Conservation (phyloP, 1,284 basidiomycete species). For the Ceratobasidium sp. region DNA sequence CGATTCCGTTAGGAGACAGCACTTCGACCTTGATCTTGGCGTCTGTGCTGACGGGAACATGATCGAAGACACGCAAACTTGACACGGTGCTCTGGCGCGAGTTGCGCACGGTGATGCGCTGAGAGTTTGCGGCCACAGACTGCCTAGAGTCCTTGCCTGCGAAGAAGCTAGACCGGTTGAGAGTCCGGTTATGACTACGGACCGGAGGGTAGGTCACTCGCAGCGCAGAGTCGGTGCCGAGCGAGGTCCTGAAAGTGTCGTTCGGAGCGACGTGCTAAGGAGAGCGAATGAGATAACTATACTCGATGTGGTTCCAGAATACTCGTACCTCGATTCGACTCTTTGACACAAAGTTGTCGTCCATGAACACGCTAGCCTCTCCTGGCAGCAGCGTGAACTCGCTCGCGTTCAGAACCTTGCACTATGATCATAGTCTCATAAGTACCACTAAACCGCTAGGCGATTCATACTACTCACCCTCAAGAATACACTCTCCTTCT, state of each 20-base stretch:
- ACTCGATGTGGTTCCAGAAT: slow-evolving; percentile 33
- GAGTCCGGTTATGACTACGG: slow-evolving; percentile 46
- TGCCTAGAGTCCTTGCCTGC: slow-evolving; percentile 17
- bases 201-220: slow-evolving; percentile 25
- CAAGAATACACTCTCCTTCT: neutral
- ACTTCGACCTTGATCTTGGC: slow-evolving; percentile 21
- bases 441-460: neutral
- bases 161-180: slow-evolving; percentile 42
- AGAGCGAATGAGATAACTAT: slow-evolving; percentile 40
- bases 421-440: neutral
- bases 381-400: slow-evolving; percentile 48
- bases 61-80: slow-evolving; percentile 50
- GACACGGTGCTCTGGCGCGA: slow-evolving; percentile 46
- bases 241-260: slow-evolving; percentile 47
- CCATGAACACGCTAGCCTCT: slow-evolving; percentile 50
- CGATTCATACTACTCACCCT: neutral
- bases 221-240: slow-evolving; percentile 48
- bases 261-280: slow-evolving; percentile 43
- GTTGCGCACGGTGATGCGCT: slow-evolving; percentile 51
- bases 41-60: slow-evolving; percentile 51
- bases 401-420: slow-evolving; percentile 10
- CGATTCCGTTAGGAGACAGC: slow-evolving; percentile 48
- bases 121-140: too few relatives aligned
- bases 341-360: slow-evolving; percentile 51
- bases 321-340: slow-evolving; percentile 13